A percentile compares a stretch with the other conserved stretches of the same genome.
These are phyloP conservation scores for Podila horticola DNA, from an alignment of 192 early-diverging fungal genomes.

Conservation along the genomic window DNA sequence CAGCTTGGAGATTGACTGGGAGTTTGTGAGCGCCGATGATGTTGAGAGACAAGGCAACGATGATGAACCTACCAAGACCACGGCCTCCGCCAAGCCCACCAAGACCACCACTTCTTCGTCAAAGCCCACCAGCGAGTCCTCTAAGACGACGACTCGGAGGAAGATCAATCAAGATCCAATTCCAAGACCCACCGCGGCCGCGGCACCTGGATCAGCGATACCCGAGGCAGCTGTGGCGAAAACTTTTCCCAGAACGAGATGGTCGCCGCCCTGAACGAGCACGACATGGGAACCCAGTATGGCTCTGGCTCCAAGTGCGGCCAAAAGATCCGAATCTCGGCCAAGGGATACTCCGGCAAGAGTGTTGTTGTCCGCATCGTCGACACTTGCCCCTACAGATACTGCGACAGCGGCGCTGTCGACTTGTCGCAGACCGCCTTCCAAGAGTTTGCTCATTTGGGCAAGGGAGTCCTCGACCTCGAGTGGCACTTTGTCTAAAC, in stretches of 20 bases:
- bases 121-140: no score
- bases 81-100: background rate
- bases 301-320: conserved; percentile 15
- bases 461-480: conserved; percentile 15
- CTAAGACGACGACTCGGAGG: background rate
- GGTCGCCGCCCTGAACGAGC: conserved; percentile 17
- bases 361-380: conserved; percentile 22
- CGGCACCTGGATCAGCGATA: conserved; percentile 29
- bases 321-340: conserved; percentile 16
- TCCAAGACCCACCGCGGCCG: conserved; percentile 11
- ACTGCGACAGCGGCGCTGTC: conserved; percentile 10
- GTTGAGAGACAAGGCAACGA: background rate
- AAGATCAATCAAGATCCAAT: background rate
- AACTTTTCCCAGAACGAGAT: conserved; percentile 14
- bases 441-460: conserved; percentile 6
- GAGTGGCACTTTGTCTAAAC: conserved; percentile 15
- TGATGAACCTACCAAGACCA: background rate
- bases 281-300: conserved; percentile 4
- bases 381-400: conserved; percentile 17
- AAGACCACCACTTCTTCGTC: no score
- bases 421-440: conserved; percentile 15
- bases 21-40: background rate
- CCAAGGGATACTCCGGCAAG: conserved; percentile 3
- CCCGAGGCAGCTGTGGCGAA: conserved; percentile 4
- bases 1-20: conserved; percentile 3